A percentile compares a stretch with the other conserved stretches of the same genome.
phyloP scores from a whole-genome alignment of 805 yeast species.

The Schizosaccharomyces pombe region DNA sequence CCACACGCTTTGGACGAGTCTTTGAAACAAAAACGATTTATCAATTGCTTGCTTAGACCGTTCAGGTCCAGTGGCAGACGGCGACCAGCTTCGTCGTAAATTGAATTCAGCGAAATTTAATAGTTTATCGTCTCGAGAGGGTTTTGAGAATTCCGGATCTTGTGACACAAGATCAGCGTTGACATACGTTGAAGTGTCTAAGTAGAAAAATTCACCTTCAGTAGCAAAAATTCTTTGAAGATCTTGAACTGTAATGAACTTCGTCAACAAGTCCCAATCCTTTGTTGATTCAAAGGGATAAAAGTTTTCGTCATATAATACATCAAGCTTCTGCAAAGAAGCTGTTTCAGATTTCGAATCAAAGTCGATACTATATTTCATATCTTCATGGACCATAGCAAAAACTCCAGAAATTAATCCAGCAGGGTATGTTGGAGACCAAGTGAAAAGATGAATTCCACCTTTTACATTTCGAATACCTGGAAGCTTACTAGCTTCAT shows the following conservation, averaged over 20 bases:
- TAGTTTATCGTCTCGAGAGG: not conserved
- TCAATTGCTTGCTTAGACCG: not conserved
- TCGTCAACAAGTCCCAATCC: not conserved
- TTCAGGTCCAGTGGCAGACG: not conserved
- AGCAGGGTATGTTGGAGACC: not conserved
- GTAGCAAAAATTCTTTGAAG: not conserved
- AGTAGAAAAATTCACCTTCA: not conserved
- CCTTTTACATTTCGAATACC: not conserved
- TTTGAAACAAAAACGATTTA: not conserved
- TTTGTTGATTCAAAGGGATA: not conserved
- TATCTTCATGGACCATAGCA: not conserved
- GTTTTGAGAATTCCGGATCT: not conserved
- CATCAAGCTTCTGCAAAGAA: not conserved
- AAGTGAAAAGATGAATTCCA: conserved; percentile 1
- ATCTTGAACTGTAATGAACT: not conserved
- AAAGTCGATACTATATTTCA: not conserved
- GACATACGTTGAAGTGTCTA: not conserved
- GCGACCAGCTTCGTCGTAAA: not conserved
- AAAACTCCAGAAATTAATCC: not conserved
- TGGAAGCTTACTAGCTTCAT: not conserved
- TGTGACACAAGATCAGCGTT: not conserved
- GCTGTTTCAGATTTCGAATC: not conserved
- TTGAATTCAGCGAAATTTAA: not conserved
- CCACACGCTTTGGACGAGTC: not conserved
- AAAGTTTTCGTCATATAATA: not conserved